Conservation (phyloP, 2,329 filamentous ascomycete genomes). For the Penicillium sp. region DNA sequence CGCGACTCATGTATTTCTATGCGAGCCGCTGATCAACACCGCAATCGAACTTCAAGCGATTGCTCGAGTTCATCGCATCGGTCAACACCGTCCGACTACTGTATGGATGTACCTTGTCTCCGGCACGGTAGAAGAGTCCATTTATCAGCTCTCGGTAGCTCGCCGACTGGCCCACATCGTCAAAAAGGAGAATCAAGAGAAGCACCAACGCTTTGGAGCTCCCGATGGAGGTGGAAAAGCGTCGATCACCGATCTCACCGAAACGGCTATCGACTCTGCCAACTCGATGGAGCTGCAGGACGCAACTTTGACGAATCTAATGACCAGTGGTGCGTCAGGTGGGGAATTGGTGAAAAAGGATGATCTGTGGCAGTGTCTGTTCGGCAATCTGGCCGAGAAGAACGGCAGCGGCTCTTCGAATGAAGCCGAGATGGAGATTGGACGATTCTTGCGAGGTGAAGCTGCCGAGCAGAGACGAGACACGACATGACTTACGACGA, state of each 20-base stretch:
- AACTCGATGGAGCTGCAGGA: conserved; percentile 79
- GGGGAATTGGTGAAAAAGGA: conserved; percentile 73
- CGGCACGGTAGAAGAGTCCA: conserved; percentile 84
- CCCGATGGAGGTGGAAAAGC: conserved; percentile 2
- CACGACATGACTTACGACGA: not conserved
- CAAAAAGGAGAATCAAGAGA: conserved; percentile 35
- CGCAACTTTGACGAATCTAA: conserved; percentile 61
- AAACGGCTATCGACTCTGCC: conserved; percentile 68
- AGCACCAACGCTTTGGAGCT: conserved; percentile 14
- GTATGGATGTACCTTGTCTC: conserved; percentile 94
- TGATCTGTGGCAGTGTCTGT: conserved; percentile 85
- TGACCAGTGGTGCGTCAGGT: conserved; percentile 62
- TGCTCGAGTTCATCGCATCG: conserved; percentile 89
- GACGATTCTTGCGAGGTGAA: conserved; percentile 49
- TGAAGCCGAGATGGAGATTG: conserved; percentile 43
- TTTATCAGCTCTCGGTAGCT: conserved; percentile 78
- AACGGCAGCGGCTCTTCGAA: conserved; percentile 11
- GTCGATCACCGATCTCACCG: conserved; percentile 36
- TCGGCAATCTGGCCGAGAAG: conserved; percentile 51
- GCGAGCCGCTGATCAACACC: conserved; percentile 88
- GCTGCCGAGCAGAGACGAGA: conserved; percentile 48
- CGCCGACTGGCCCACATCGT: conserved; percentile 73
- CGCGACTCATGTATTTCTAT: conserved; percentile 89
- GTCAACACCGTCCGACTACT: conserved; percentile 78
- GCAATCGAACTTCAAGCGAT: conserved; percentile 93